A percentile compares a stretch with the other conserved stretches of the same genome.
These are phyloP conservation scores for Melanogaster broomeanus DNA, from an alignment of 768 basidiomycete genomes.

Conservation along the genomic window DNA sequence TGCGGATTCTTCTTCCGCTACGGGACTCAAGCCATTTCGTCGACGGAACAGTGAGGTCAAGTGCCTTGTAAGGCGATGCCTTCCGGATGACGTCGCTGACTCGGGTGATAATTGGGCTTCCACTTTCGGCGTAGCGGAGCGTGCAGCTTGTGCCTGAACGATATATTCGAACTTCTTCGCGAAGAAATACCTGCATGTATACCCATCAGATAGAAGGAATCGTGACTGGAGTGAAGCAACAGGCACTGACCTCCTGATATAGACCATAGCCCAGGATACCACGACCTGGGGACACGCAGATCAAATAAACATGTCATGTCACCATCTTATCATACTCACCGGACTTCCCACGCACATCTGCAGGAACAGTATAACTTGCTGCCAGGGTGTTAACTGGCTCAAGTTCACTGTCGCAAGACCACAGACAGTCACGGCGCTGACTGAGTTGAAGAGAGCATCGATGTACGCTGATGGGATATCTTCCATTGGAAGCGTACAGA, in stretches of 20 bases:
- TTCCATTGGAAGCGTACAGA: slow-evolving; percentile 82
- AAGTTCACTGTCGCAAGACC: slow-evolving; percentile 73
- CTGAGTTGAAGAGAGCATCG: slow-evolving; percentile 76
- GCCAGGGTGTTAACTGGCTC: slow-evolving; percentile 67
- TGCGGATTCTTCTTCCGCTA: slow-evolving; percentile 25
- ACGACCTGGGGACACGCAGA: slow-evolving; percentile 48
- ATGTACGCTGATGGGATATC: slow-evolving; percentile 68
- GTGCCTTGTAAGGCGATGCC: slow-evolving; percentile 26
- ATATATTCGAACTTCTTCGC: slow-evolving; percentile 65
- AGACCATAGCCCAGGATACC: slow-evolving; percentile 84
- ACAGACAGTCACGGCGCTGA: slow-evolving; percentile 78
- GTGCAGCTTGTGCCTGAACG: slow-evolving; percentile 44
- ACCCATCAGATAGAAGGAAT: neutral
- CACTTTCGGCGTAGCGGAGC: slow-evolving; percentile 21
- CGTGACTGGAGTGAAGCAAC: neutral
- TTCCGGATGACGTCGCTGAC: slow-evolving; percentile 17
- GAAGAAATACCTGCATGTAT: slow-evolving; percentile 61
- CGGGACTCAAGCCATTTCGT: slow-evolving; percentile 26
- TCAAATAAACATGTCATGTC: neutral
- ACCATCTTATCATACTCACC: slow-evolving; percentile 42
- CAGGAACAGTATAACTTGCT: slow-evolving; percentile 69
- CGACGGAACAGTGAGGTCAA: slow-evolving; percentile 36
- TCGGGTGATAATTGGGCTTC: slow-evolving; percentile 22
- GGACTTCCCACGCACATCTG: slow-evolving; percentile 80
- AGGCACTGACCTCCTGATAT: slow-evolving; percentile 61